Percentiles rank a stretch among this genome's conserved stretches.
phyloP scores from a whole-genome alignment of 1,284 basidiomycete species.

The Cryptococcus hybrid region DNA sequence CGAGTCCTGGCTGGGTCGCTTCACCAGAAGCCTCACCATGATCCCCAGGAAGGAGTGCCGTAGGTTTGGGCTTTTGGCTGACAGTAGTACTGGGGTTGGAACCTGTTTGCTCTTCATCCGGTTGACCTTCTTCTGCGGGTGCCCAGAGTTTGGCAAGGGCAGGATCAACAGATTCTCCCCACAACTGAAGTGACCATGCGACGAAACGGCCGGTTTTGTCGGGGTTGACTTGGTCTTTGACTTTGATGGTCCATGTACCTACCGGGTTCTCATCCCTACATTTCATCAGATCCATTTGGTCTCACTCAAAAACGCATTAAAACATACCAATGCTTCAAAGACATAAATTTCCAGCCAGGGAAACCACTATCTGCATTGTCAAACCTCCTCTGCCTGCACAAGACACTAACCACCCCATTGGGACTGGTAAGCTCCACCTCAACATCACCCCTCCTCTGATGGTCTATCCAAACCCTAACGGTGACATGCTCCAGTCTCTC shows the following conservation, averaged over 20 bases:
- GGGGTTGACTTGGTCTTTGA: conserved; percentile 70
- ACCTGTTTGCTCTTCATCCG: conserved; percentile 49
- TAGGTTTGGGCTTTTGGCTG: conserved; percentile 75
- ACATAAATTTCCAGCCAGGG: conserved; percentile 97
- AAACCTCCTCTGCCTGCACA: conserved; percentile 69
- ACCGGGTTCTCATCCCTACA: conserved; percentile 86
- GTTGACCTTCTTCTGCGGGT: conserved; percentile 44
- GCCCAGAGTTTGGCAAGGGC: conserved; percentile 63
- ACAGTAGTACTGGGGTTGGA: conserved; percentile 50
- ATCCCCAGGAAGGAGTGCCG: conserved; percentile 78
- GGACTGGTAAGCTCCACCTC: conserved; percentile 88
- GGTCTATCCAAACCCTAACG: conserved; percentile 87
- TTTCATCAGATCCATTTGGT: conserved; percentile 10
- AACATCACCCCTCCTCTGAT: conserved; percentile 83
- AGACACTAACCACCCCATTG: conserved; percentile 76
- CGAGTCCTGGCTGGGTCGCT: conserved; percentile 36
- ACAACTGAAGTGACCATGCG: conserved; percentile 89
- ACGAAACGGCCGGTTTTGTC: conserved; percentile 73
- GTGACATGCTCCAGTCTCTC: conserved; percentile 91
- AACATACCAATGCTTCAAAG: conserved; percentile 92
- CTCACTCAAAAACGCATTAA: background rate
- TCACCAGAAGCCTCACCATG: conserved; percentile 59
- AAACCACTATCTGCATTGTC: conserved; percentile 74
- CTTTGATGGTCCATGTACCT: conserved; percentile 88
- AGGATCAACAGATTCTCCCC: conserved; percentile 84